phyloP scores from a whole-genome alignment of 139 green algal species.

The Picochlorum sp. region DNA sequence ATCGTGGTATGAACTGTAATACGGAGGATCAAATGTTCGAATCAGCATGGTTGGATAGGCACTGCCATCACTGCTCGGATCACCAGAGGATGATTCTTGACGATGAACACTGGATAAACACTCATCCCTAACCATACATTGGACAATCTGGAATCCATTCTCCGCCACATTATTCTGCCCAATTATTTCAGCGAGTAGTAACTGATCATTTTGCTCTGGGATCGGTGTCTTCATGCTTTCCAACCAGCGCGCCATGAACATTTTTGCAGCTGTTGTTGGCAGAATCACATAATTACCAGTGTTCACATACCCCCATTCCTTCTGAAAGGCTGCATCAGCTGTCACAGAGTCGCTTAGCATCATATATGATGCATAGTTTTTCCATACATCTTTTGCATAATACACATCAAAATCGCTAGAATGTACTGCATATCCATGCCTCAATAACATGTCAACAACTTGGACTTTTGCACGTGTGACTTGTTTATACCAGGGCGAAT shows the following conservation, averaged over 20 bases:
- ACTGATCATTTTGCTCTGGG: too few relatives aligned
- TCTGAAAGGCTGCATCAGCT: constrained; percentile 7
- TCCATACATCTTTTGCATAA: constrained; percentile 1
- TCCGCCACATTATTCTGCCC: too few relatives aligned
- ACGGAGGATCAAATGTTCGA: neutral
- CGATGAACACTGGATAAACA: too few relatives aligned
- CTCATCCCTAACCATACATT: too few relatives aligned
- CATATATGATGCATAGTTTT: constrained; percentile 3
- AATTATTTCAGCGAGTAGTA: too few relatives aligned
- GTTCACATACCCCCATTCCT: constrained; percentile 11
- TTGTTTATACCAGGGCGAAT: neutral
- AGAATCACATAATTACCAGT: constrained; percentile 13
- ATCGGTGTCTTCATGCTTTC: constrained; percentile 7
- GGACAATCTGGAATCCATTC: too few relatives aligned
- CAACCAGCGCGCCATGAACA: constrained; percentile 4
- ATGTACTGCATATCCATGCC: constrained; percentile 4
- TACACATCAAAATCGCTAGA: constrained; percentile 10
- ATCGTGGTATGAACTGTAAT: constrained; percentile 2
- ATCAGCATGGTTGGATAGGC: too few relatives aligned
- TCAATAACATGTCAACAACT: neutral
- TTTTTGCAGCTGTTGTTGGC: neutral
- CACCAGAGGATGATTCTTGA: too few relatives aligned
- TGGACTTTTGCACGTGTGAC: constrained; percentile 5
- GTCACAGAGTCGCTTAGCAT: neutral
- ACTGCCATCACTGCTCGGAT: too few relatives aligned